Evolutionary conservation across 495 filamentous ascomycete species (phyloP), one percentile per base, ranked within the genome.

Genomic region (Evansstolkia leycettana): DNA sequence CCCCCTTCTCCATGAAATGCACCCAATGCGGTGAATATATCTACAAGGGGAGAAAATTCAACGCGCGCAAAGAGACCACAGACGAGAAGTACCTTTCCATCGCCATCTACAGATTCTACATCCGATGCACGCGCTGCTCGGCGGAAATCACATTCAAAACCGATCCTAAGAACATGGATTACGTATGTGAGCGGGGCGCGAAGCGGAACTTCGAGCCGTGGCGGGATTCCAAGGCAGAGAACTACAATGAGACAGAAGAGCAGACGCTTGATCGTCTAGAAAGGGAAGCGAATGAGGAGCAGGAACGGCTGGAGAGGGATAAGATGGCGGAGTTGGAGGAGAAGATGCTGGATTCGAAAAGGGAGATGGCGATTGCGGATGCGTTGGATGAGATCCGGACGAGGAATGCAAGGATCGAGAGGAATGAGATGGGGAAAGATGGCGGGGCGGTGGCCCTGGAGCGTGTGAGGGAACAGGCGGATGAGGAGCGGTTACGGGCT

Each of bases 341-440:
- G 35, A 88, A 88, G 58, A 93, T 86, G 38, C 60, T 78, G 17
- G 92, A 99, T 55, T 84, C 86, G n/a, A 93, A 90, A 67, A 66
- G 80, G 37, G 92, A 96, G 64, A 96, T 99, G 92, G 82, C 78
- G 31, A 82, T 96, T 45, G 92, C 92, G 24, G 92, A 99, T 64
- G 85, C 85, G 19, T 60, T 99, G 43, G 92, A 99, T 58, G 87
- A 96, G 62, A 95, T 96, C 31, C 67, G 90, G 38, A 85, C 76
- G 26, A 59, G 89, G 45, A 99, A 96, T 65, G 92, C 90, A 12
- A 69, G 85, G 45, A 72, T 87, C 17, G 82, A 88, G 58, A 67
- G 80, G 45, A 78, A 75, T 36, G 76, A 80, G 36, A 66, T 73
- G 40, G 77, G 76, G 2, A 31, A 65, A 52, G 48, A 63, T 7